Base-by-base conservation (phyloP, 2,329 filamentous ascomycete species). In the Fusarium poae region DNA sequence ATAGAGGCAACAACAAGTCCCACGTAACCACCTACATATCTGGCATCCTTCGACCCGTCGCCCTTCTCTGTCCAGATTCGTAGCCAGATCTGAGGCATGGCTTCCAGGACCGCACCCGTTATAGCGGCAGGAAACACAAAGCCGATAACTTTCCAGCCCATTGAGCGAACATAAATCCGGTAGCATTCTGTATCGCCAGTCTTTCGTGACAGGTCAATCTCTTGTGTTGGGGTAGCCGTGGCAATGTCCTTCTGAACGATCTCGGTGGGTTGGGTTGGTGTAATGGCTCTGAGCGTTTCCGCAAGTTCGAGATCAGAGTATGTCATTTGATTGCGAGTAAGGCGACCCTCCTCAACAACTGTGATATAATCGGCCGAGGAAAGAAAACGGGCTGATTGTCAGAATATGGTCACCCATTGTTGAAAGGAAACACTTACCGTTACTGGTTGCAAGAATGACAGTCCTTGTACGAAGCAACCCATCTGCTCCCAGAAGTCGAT, bases 391-490 rank as follows among this genome's bases (percentile, higher is more conserved):
- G 70, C 75, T 76, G 11, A 12, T 0, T 4, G 40, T 68, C 5
- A 55, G 61, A 43, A 12, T 8, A 1, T 15, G 2, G 12, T 23
- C 2, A 2, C 18, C 11, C 4, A 10, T 12, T 5, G 3, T 2
- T 15, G n/a, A 8, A 0, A 2, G 13, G n/a, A 5, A 2, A 2
- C 13, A 2, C 55, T 5, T 57, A 71, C 57, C 29, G 10, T 70
- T 62, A 15, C 62, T 59, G 0, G 62, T 67, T 1, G 42, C 21
- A 16, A 70, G 10, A 9, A 71, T 15, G 7, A 87, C 60, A 1
- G 82, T 80, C 1, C 75, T 69, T 16, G 69, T 73, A 15, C 78
- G 78, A 2, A 85, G 70, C 2, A 86, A 57, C 0, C 85, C 85
- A 5, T 73, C 59, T 0, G 67, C 39, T 0, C 81, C 79, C 6